Evolutionary conservation across 768 basidiomycete species (phyloP).

Genomic region (Termitomyces sp.): DNA sequence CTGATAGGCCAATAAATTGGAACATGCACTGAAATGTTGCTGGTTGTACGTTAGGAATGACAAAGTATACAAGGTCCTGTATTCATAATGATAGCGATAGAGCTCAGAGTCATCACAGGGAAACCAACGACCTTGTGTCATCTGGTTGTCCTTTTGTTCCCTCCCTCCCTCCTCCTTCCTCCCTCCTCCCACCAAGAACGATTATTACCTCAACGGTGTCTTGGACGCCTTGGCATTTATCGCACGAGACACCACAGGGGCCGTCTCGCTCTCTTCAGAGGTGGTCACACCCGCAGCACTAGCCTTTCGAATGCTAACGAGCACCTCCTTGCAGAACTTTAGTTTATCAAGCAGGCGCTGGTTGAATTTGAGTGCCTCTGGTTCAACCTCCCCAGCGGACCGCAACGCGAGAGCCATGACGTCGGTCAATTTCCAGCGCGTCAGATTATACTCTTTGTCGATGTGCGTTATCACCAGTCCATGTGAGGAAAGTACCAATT

Average conservation of each 20-base stretch:
- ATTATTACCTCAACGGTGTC: constrained; percentile 13
- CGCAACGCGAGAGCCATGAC: constrained; percentile 54
- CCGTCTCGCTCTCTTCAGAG: constrained; percentile 18
- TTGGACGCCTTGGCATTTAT: constrained; percentile 13
- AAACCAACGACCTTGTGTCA: constrained; percentile 11
- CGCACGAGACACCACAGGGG: neutral
- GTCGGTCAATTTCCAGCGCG: constrained; percentile 65
- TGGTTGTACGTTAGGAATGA: neutral
- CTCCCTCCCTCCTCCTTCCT: too few relatives aligned
- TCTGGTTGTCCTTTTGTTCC: neutral
- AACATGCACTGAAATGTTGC: neutral
- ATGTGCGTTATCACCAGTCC: constrained; percentile 84
- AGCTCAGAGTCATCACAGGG: neutral
- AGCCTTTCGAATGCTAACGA: constrained; percentile 62
- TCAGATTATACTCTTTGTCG: constrained; percentile 80
- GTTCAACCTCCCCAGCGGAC: constrained; percentile 31
- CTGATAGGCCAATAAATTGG: too few relatives aligned
- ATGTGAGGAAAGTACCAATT: constrained; percentile 80
- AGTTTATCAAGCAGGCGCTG: constrained; percentile 71
- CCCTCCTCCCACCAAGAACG: too few relatives aligned
- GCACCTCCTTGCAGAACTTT: constrained; percentile 82
- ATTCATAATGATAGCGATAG: neutral
- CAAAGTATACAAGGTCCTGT: neutral
- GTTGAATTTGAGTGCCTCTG: constrained; percentile 54
- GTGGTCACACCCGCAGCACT: constrained; percentile 32